phyloP scores from a whole-genome alignment of 2,329 filamentous ascomycete genomes.

The Elsinoe arachidis region DNA sequence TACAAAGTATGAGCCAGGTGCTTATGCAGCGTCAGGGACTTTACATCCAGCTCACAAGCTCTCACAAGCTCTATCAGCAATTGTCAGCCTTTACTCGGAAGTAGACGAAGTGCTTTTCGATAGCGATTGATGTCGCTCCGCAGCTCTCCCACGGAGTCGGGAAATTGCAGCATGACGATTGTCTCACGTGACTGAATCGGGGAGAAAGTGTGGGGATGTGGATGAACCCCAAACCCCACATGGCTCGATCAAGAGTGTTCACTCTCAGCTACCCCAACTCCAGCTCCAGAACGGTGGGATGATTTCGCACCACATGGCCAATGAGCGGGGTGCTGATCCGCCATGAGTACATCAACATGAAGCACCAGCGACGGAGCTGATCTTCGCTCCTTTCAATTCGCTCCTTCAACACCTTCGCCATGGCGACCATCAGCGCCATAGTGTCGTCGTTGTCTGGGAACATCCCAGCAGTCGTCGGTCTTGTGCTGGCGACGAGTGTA shows the following conservation, averaged over 20 bases:
- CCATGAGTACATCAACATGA: neutral
- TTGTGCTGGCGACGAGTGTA: neutral
- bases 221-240: slow-evolving; percentile 5
- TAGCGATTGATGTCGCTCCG: too few relatives aligned
- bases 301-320: neutral
- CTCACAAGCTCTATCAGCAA: too few relatives aligned
- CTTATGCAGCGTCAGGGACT: too few relatives aligned
- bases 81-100: too few relatives aligned
- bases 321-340: neutral
- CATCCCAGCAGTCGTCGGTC: slow-evolving; percentile 2
- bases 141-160: too few relatives aligned
- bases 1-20: too few relatives aligned
- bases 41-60: too few relatives aligned
- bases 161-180: too few relatives aligned
- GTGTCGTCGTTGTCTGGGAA: neutral
- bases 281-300: neutral
- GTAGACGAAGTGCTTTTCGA: too few relatives aligned
- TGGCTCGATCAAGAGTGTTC: neutral
- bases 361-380: neutral
- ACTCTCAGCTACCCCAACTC: neutral
- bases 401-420: neutral
- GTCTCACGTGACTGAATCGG: neutral
- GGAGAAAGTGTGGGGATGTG: neutral
- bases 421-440: slow-evolving; percentile 5
- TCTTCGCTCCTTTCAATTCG: neutral